Conservation (phyloP, 495 filamentous ascomycete species). For the Cladorrhinum samala region DNA sequence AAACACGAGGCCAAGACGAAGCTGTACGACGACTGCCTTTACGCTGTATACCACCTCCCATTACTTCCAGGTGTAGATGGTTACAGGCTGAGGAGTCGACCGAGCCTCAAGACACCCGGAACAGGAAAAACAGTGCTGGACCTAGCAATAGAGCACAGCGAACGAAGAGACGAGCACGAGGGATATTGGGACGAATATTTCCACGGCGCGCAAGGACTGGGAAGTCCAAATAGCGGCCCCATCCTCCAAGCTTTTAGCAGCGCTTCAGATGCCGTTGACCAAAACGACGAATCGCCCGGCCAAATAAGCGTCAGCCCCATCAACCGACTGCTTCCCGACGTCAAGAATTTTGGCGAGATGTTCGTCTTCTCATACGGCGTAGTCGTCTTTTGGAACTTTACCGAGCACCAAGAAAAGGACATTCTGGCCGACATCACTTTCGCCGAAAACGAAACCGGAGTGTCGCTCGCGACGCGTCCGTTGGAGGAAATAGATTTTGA, state of each 20-base stretch:
- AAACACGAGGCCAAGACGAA: slow-evolving; percentile 92
- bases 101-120: slow-evolving; percentile 83
- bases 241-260: slow-evolving; percentile 11
- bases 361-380: slow-evolving; percentile 98
- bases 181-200: slow-evolving; percentile 56
- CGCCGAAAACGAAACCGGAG: slow-evolving; percentile 54
- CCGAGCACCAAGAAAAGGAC: slow-evolving; percentile 91
- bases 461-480: slow-evolving; percentile 62
- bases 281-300: slow-evolving; percentile 8
- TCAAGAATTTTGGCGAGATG: slow-evolving; percentile 81
- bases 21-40: slow-evolving; percentile 97
- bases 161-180: slow-evolving; percentile 81
- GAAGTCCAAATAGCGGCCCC: slow-evolving; percentile 4
- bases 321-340: slow-evolving; percentile 55
- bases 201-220: slow-evolving; percentile 18
- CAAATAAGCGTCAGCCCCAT: slow-evolving; percentile 29
- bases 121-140: slow-evolving; percentile 83
- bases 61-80: slow-evolving; percentile 79
- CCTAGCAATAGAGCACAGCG: slow-evolving; percentile 93
- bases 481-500: slow-evolving; percentile 84
- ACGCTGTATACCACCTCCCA: slow-evolving; percentile 90
- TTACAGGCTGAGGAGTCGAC: slow-evolving; percentile 80
- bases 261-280: slow-evolving; percentile 5
- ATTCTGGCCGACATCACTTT: slow-evolving; percentile 94
- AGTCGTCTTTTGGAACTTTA: slow-evolving; percentile 98